Base-by-base conservation (phyloP, 2,329 filamentous ascomycete species). In the Phaeophleospora eucalypticola region DNA sequence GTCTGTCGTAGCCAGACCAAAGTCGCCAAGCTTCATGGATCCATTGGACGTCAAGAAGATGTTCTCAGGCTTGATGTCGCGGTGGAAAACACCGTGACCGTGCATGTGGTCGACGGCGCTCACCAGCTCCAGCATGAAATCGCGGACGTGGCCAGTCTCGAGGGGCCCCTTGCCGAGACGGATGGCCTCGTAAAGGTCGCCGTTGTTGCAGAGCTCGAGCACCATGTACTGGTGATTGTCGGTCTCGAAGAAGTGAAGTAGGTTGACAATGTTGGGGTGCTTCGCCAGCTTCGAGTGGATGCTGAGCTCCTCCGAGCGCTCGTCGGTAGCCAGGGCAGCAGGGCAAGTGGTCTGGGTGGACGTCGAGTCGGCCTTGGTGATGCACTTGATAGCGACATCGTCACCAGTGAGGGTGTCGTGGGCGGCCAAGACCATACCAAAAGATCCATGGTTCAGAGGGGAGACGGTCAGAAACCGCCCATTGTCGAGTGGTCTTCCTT, bases 61-160 rank as follows among this genome's bases (percentile, higher is more conserved):
- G 76, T 98, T 98, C 78, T 98, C 93, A 0, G 93, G 93, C 75
- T 98, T 98, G 80, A 98, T 96, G 69, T 98, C 93, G 52, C 93
- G 87, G 66, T 98, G 93, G 68, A 89, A 96, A 65, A 97, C 81
- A 56, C 89, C 90, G 68, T 90, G 90, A 54, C 80, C 79, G 69
- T 98, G 93, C 71, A 95, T 89, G 70, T 89, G 90, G 53, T 87
- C 83, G 41, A 98, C 86, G 41, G 91, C 88, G 65, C 87, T 84
- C 43, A 98, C 81, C 27, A 98, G 81, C 71, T 98, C 83, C 49
- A 96, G 76, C 93, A 98, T 97, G 75, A 97, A 96, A 56, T 88
- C 87, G 56, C 93, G 88, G 51, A 98, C 93, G 68, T 98, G 90
- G 66, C 96, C 89, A 2, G 93, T 97, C 75, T 96, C 88, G 42